Conservation (phyloP, 2,329 filamentous ascomycete genomes). For the Fusarium metavorans region DNA sequence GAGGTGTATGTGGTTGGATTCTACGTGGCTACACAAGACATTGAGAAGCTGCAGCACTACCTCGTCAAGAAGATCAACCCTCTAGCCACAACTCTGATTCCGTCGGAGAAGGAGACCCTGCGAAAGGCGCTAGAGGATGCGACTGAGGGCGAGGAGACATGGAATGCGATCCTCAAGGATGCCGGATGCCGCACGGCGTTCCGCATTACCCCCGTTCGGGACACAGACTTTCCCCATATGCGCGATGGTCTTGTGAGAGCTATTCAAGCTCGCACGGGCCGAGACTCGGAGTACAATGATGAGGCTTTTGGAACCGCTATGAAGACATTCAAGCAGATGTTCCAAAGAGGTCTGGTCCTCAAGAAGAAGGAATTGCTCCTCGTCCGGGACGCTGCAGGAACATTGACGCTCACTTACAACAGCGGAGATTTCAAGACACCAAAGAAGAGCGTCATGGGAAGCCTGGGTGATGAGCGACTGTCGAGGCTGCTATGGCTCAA, state of each 20-base stretch:
- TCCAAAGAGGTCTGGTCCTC: constrained; percentile 82
- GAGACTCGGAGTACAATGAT: constrained; percentile 69
- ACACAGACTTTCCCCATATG: constrained; percentile 94
- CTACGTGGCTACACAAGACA: constrained; percentile 87
- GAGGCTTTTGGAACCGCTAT: constrained; percentile 82
- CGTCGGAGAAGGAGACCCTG: constrained; percentile 82
- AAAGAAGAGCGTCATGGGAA: constrained; percentile 71
- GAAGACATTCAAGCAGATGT: constrained; percentile 82
- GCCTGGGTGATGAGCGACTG: constrained; percentile 82
- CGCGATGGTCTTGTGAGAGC: constrained; percentile 91
- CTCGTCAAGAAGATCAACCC: constrained; percentile 82
- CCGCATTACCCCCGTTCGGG: constrained; percentile 88
- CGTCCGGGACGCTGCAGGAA: constrained; percentile 73
- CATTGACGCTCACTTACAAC: constrained; percentile 76
- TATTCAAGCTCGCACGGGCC: constrained; percentile 78
- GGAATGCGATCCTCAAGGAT: constrained; percentile 76
- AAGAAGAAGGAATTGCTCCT: constrained; percentile 85
- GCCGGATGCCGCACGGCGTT: constrained; percentile 80
- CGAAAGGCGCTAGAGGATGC: constrained; percentile 77
- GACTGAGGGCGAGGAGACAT: constrained; percentile 75
- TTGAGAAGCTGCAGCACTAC: constrained; percentile 81
- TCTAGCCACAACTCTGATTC: constrained; percentile 83
- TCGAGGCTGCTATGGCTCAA: constrained; percentile 88
- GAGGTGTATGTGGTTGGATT: constrained; percentile 96
- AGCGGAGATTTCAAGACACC: constrained; percentile 64